Evolutionary conservation across 164 flowering plant species (phyloP), one percentile per base, ranked within the genome.

Genomic region (Houttuynia cordata): DNA sequence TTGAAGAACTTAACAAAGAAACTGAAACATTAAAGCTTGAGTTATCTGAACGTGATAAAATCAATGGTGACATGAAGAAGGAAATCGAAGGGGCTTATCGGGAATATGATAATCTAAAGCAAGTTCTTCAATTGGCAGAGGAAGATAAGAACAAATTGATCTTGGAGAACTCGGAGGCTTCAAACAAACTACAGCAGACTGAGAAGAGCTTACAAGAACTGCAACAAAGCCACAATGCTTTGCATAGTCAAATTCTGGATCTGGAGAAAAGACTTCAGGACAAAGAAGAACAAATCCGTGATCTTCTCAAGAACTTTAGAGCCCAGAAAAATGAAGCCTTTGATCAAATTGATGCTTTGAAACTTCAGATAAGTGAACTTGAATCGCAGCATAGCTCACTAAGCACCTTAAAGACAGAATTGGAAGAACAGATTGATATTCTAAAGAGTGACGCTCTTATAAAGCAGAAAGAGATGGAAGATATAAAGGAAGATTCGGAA

Each of bases 131-230:
- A 67, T 62, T 56, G 37, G 60, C 64, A 14, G 75, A 68, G 59
- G 87, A 80, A 71, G 81, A 81, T 45, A 83, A 77, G 18, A 59
- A 50, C 22, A 65, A 80, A 57, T 68, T 83, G 18, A 45, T 67
- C 19, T 62, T 56, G 40, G 79, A 77, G 65, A 54, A 74, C 53
- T 63, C 70, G 10, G 74, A 72, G 59, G 56, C 72, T 56, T 70
- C 74, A 25, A 70, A 68, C 66, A 84, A 80, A 69, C 50, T 76
- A 50, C 66, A 73, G 67, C 61, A 62, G 65, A 77, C 75, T 18
- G 65, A 77, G 60, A 64, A 65, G 17, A 62, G 13, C 19, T 71
- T 73, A 37, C 58, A 77, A 62, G 78, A 76, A 61, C 68, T 73
- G 57, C 58, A 60, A 53, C 49, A 24, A 5, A n/a, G 34, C 18